Base-by-base conservation (phyloP, 768 basidiomycete species). In the Collybia sordida region DNA sequence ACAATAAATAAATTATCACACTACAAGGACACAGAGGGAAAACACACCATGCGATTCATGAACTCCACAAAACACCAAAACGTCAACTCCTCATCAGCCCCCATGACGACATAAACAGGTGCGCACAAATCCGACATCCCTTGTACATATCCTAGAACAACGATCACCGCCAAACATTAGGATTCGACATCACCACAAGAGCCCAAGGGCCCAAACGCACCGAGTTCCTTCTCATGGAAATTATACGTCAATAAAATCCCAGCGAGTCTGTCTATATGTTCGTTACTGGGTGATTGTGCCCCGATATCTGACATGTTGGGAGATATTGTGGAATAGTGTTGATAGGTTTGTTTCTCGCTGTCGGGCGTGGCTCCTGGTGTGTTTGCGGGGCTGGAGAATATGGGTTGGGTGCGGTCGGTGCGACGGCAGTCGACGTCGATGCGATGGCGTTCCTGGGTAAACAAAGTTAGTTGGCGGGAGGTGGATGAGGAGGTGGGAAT, bases 91-190 rank as follows among this genome's bases (percentile, higher is more conserved):
- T 96, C 94, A 55, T 97, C 88, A 6, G 84, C 90, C 45, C 80
- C 85, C 80, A 91, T 86, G 14, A 94, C 90, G 21, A 98, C 86
- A 61, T 98, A 98, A 5, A 98, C 70, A 11, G 97, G 97, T 3
- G 92, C 88, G 58, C 91, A 90, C 12, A 99, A 80, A 68, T 99
- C 97, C 2, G 91, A 93, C 97, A 98, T 98, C 25, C 97, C 97
- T 68, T 98, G 97, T 4, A 98, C 97, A 65, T 98, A 98, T 23
- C 95, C 93, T 88, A 53, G n/a, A n/a, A n/a, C n/a, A n/a, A n/a
- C n/a, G n/a, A n/a, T n/a, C n/a, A n/a, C n/a, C n/a, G n/a, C n/a
- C 1, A 15, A 21, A 40, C 6, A 40, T 45, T 51, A 21, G 36
- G 22, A 50, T 42, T 8, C 52, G n/a, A 39, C 17, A 35, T 36